Conservation (phyloP, 352 stramenopile genomes). For the Stephanocyclus meneghinianus region DNA sequence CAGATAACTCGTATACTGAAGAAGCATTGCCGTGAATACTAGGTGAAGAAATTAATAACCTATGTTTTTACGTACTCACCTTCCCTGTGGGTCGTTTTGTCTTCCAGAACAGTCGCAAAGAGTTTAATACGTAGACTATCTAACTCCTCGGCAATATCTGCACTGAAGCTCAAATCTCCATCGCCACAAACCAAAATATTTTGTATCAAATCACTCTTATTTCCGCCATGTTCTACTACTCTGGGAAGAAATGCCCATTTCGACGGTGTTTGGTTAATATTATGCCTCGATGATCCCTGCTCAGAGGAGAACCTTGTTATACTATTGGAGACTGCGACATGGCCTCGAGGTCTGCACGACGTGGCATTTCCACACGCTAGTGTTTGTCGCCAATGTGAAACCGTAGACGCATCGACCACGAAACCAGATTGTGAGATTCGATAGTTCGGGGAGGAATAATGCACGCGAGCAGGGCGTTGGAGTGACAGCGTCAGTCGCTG, state of each 20-base stretch:
- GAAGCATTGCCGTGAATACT: background rate
- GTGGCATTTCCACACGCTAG: no score
- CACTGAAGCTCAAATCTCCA: slow-evolving; percentile 73
- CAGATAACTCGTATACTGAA: slow-evolving; percentile 65
- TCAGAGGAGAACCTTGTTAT: background rate
- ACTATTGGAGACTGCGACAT: background rate
- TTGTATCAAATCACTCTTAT: slow-evolving; percentile 17
- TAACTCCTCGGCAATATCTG: slow-evolving; percentile 47
- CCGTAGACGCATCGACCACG: no score
- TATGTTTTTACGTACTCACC: slow-evolving; percentile 4
- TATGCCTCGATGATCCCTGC: background rate
- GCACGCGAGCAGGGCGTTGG: background rate
- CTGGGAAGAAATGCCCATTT: slow-evolving; percentile 19
- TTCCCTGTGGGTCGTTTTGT: slow-evolving; percentile 58
- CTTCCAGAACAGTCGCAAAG: slow-evolving; percentile 71
- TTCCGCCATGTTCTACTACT: background rate
- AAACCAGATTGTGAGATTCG: background rate
- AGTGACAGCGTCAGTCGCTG: background rate
- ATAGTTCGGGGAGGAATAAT: background rate
- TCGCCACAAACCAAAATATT: slow-evolving; percentile 72
- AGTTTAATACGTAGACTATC: slow-evolving; percentile 44
- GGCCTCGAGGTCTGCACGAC: no score
- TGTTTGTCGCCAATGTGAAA: no score
- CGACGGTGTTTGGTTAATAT: background rate
- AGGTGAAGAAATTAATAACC: background rate